phyloP scores from a whole-genome alignment of 1,284 basidiomycete species.

The Puccinia brachypodii region DNA sequence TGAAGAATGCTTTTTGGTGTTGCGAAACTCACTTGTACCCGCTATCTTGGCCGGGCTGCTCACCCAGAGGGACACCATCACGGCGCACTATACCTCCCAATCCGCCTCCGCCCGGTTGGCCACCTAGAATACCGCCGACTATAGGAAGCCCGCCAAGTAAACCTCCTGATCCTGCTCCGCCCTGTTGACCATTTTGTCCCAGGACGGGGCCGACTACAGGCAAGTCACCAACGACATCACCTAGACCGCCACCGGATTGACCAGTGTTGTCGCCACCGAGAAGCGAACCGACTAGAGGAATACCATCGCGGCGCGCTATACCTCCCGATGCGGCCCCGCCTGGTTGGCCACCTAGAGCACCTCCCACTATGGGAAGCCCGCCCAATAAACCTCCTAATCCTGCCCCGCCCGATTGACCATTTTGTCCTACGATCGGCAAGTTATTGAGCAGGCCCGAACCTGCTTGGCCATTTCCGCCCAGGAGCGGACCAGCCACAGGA shows the following conservation, averaged over 20 bases:
- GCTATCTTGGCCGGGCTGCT: neutral
- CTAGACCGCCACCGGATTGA: neutral
- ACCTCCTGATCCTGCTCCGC: neutral
- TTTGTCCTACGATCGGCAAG: neutral
- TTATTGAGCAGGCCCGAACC: neutral
- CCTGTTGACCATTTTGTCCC: too few relatives aligned
- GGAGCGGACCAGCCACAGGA: neutral
- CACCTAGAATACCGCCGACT: neutral
- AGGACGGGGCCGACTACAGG: neutral
- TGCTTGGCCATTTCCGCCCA: neutral
- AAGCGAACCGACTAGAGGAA: neutral
- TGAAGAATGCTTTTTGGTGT: neutral
- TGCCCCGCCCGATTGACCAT: neutral
- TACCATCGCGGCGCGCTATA: neutral
- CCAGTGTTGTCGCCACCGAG: neutral
- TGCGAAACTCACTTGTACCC: slow-evolving; percentile 2
- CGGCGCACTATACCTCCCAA: too few relatives aligned
- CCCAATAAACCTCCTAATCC: neutral
- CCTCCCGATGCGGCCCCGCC: too few relatives aligned
- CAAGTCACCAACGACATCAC: neutral
- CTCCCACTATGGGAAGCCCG: neutral
- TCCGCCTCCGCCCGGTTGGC: neutral
- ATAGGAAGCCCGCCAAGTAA: neutral
- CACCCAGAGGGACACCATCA: too few relatives aligned
- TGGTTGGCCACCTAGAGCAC: neutral